Percentiles rank a stretch among this genome's conserved stretches.
Evolutionary conservation across 2,329 filamentous ascomycete genomes (phyloP).

Genomic region (Epichloe aotearoae): DNA sequence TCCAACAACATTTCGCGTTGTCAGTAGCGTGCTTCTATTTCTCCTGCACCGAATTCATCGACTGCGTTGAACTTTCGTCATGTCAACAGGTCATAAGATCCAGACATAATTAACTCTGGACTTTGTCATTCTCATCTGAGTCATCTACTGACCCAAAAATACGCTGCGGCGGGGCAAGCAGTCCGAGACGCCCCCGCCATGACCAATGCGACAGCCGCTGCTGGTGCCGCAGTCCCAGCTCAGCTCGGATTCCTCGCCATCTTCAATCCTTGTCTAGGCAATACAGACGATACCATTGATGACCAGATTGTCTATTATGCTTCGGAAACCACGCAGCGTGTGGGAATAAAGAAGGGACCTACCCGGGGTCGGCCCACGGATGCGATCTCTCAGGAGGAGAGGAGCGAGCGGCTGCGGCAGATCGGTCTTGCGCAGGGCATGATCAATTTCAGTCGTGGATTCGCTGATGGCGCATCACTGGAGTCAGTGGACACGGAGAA

Average conservation of each 20-base stretch:
- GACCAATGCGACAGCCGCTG: slow-evolving; percentile 9
- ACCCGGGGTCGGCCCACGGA: slow-evolving; percentile 29
- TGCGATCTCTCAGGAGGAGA: slow-evolving; percentile 45
- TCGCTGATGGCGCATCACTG: slow-evolving; percentile 62
- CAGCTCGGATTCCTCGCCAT: slow-evolving; percentile 85
- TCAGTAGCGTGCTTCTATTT: too few species aligned
- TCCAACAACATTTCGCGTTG: too few species aligned
- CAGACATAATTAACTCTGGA: too few species aligned
- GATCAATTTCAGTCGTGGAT: slow-evolving; percentile 82
- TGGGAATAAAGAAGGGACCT: slow-evolving; percentile 28
- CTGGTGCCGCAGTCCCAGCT: slow-evolving; percentile 42
- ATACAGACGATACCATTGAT: slow-evolving; percentile 43
- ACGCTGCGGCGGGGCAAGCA: too few species aligned
- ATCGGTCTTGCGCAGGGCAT: slow-evolving; percentile 95
- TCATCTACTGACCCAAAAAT: too few species aligned
- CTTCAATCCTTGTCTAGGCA: slow-evolving; percentile 76
- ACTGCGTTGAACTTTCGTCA: too few species aligned
- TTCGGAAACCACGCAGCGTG: slow-evolving; percentile 37
- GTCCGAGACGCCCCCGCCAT: slow-evolving; percentile 5
- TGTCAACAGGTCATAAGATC: too few species aligned
- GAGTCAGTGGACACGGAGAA: slow-evolving; percentile 88
- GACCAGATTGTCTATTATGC: slow-evolving; percentile 93
- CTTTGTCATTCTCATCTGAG: too few species aligned
- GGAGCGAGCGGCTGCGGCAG: slow-evolving; percentile 79
- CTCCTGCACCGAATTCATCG: too few species aligned